Evolutionary conservation across 192 early-diverging fungal species (phyloP).

Genomic region (Coemansia sp.): DNA sequence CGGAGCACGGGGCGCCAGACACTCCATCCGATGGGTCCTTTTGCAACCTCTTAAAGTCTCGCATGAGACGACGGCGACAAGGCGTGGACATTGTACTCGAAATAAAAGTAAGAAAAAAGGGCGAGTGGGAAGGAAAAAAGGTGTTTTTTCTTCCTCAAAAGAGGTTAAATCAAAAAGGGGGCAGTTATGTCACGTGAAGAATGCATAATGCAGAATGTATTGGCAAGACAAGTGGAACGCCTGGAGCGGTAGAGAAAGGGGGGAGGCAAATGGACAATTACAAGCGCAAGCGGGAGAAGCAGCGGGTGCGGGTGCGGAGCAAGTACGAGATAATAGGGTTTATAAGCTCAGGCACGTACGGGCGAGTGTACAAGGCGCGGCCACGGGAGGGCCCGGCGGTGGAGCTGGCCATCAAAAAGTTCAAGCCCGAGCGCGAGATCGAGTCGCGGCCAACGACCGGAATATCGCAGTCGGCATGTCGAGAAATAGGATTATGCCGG

Average conservation of each 20-base stretch:
- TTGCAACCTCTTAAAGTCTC: conserved; percentile 94
- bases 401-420: conserved; percentile 94
- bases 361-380: conserved; percentile 90
- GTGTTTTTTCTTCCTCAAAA: neutral
- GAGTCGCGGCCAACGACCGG: conserved; percentile 65
- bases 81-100: conserved; percentile 81
- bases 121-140: neutral
- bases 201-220: too few species aligned
- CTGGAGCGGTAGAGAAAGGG: too few species aligned
- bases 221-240: too few species aligned
- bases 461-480: conserved; percentile 89
- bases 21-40: conserved; percentile 89
- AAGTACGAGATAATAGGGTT: conserved; percentile 88
- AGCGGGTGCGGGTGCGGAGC: conserved; percentile 54
- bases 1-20: conserved; percentile 86
- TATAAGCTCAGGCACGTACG: conserved; percentile 93
- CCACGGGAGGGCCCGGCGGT: conserved; percentile 53
- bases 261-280: conserved; percentile 45
- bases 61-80: conserved; percentile 90
- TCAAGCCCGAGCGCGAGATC: conserved; percentile 94
- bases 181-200: too few species aligned
- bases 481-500: conserved; percentile 90
- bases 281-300: conserved; percentile 53
- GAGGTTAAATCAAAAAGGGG: too few species aligned
- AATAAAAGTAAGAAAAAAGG: neutral